A percentile compares a stretch with the other conserved stretches of the same genome.
These are phyloP conservation scores for Mrakia blollopis DNA, from an alignment of 768 basidiomycete species.

Conservation along the genomic window DNA sequence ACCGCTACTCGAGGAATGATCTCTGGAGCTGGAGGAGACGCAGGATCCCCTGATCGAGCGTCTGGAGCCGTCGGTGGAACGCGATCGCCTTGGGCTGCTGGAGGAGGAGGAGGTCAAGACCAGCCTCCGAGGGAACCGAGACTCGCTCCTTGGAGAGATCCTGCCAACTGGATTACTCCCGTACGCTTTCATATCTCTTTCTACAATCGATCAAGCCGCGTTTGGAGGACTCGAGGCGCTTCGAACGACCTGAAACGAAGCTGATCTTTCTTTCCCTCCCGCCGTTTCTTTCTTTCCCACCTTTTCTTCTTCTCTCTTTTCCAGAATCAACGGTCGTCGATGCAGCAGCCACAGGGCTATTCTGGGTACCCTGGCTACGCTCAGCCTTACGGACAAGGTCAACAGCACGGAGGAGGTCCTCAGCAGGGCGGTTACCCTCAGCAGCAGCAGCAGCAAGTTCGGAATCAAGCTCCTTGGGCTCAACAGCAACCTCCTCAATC, in stretches of 20 bases:
- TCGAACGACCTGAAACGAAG: neutral
- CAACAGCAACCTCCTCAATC: constrained; percentile 5
- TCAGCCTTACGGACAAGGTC: constrained; percentile 5
- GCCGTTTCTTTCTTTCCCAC: too few species aligned
- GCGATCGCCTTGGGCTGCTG: neutral
- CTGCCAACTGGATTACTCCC: constrained; percentile 31
- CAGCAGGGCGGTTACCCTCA: constrained; percentile 8
- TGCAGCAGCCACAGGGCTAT: neutral
- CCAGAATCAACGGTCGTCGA: constrained; percentile 23
- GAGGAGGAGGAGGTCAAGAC: neutral
- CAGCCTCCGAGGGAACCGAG: constrained; percentile 12
- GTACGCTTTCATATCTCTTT: constrained; percentile 5
- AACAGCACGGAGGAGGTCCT: neutral
- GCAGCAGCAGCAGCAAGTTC: neutral
- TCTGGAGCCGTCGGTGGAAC: neutral
- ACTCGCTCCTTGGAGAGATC: constrained; percentile 31
- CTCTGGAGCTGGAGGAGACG: constrained; percentile 24
- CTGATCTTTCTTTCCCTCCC: neutral
- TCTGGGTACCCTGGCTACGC: neutral
- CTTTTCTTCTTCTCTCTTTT: neutral
- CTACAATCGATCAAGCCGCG: too few species aligned
- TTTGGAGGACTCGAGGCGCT: neutral
- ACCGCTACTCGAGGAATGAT: constrained; percentile 33
- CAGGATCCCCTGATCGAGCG: neutral
- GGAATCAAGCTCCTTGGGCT: constrained; percentile 13